Evolutionary conservation across 768 basidiomycete species (phyloP), one percentile per base, ranked within the genome.

Genomic region (Lyophyllum atratum): DNA sequence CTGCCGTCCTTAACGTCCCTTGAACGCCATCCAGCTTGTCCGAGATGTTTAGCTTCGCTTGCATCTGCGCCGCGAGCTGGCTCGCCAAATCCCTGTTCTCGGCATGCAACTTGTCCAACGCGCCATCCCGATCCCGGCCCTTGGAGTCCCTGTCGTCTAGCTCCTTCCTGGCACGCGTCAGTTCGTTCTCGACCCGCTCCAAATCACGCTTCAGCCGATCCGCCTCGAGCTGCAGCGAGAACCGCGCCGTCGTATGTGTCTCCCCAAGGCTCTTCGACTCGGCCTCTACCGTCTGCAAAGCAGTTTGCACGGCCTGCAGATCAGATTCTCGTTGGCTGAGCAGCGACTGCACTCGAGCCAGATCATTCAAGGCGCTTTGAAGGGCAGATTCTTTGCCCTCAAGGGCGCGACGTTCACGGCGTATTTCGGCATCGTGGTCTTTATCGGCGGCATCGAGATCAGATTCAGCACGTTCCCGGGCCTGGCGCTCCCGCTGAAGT

Each of bases 191-290:
- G 1, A 89, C 77, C 3, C 90, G 77, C 60, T 88, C 86, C 39
- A 97, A 65, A 66, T 99, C 96, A 26, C 95, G 82, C 69, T 88
- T 88, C 48, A 95, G 74, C 2, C 93, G 76, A 60, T 98, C 96
- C 1, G 91, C 79, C 70, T 99, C 95, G 19, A 98, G 82, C 69
- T 97, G 92, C 29, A 98, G 74, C 0, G 91, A 91, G 75, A 93
- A 92, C 43, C 86, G 80, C 22, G 93, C 89, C 2, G 86, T 88
- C 0, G 89, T 89, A 65, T 90, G 90, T 12, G 87, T 85, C 73
- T 96, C 93, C 21, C 95, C 95, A 0, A 88, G 80, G 55, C 85
- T 80, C 72, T 88, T 87, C 22, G 86, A 85, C 70, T 95, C 92
- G 26, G 79, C 76, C 66, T 97, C 93, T 46, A 91, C 71, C 1